Evolutionary conservation across 345 rosid genomes (phyloP), one percentile per base, ranked within the genome.

Genomic region (Rubroshorea leprosula): DNA sequence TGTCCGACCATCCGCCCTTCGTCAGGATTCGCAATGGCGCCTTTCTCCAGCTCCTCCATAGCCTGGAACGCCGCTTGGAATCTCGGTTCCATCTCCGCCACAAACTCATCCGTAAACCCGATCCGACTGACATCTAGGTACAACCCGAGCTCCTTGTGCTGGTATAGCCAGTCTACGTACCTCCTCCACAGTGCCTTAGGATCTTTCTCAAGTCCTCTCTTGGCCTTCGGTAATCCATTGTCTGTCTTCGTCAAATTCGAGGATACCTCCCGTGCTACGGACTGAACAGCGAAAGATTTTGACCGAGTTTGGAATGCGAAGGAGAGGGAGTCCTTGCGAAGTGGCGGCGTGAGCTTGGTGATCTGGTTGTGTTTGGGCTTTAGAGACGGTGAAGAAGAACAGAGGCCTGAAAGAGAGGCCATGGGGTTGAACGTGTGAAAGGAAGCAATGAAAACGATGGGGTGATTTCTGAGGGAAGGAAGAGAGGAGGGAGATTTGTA

Each of bases 1-100:
- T 93, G 99, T 2, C 99, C 99, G 22, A 93, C 99, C 99, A 93
- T 93, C 68, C 99, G 77, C 10, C 94, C 87, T 70, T 93, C 99
- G 43, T 93, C 99, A 13, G 99, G 99, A 65, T 93, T 93, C 55
- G 99, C 86, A 54, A 93, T 85, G 59, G 99, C 77, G 6, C 97
- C 97, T 35, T 87, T 93, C 67, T 89, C 99, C 46, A 93, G 71
- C 65, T 80, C 89, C 66, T 70, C 91, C 97, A 93, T 86, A 14
- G 83, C 80, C 74, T 72, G 78, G 11, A 93, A 82, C 22, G 99
- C 96, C 29, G 66, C 64, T 59, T 76, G 67, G 23, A 93, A 83
- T 6, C 90, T 76, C 5, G 79, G 84, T 71, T 80, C 97, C 99
- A 93, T 93, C 38, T 83, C 88, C 16, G 22, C 78, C 10, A 83